These are phyloP conservation scores for Colletotrichum scovillei DNA, from an alignment of 2,329 filamentous ascomycete genomes.

Conservation along the genomic window DNA sequence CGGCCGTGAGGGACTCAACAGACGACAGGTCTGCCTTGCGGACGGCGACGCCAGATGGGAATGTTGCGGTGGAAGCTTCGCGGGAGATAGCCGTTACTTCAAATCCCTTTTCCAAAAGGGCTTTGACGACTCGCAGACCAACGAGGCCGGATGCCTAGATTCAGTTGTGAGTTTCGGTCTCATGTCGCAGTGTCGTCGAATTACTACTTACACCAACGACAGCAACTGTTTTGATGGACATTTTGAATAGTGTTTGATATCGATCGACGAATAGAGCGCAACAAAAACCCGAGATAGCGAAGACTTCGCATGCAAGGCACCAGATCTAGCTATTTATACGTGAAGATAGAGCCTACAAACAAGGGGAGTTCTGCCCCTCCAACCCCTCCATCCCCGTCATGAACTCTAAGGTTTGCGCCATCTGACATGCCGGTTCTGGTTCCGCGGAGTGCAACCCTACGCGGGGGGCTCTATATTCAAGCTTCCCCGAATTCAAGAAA, in stretches of 20 bases:
- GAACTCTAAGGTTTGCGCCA: not conserved
- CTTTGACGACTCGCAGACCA: conserved; percentile 19
- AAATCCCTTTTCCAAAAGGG: conserved; percentile 13
- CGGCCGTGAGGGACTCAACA: conserved; percentile 23
- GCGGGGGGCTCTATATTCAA: not conserved
- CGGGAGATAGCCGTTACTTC: conserved; percentile 26
- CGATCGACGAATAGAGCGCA: not conserved
- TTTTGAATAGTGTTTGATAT: not conserved
- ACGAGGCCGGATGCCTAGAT: conserved; percentile 26
- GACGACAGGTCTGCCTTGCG: conserved; percentile 20
- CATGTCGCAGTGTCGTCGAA: not conserved
- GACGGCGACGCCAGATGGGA: conserved; percentile 18
- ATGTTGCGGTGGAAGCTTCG: conserved; percentile 16
- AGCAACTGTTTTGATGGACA: conserved; percentile 30
- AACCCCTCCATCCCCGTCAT: not conserved
- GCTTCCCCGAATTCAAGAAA: not conserved
- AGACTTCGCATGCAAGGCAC: not conserved
- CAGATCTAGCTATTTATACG: not conserved
- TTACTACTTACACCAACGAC: conserved; percentile 11
- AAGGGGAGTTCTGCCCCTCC: not conserved
- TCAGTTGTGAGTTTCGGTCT: not conserved
- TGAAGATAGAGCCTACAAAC: not conserved
- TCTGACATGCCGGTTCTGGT: not conserved
- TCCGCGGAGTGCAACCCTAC: conserved; percentile 1
- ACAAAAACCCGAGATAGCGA: not conserved